phyloP scores from a whole-genome alignment of 2,329 filamentous ascomycete genomes.

The Beauveria sp. region DNA sequence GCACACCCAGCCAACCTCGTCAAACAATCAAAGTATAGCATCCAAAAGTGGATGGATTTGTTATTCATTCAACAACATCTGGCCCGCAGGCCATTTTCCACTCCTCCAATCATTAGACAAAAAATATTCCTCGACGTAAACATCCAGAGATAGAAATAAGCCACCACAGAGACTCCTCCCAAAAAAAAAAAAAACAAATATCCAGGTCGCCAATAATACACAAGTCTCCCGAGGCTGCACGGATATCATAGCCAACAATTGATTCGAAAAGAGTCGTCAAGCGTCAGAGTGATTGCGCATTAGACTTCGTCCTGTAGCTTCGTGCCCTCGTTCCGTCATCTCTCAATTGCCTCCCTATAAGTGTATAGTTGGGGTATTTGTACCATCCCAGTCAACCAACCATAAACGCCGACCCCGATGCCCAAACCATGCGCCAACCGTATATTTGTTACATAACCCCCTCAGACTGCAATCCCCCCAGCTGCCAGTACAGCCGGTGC shows the following conservation, averaged over 20 bases:
- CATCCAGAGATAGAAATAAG: constrained; percentile 3
- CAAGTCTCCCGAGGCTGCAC: not conserved
- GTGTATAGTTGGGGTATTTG: constrained; percentile 10
- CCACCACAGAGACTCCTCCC: not conserved
- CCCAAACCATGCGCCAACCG: constrained; percentile 6
- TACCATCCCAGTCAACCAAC: constrained; percentile 5
- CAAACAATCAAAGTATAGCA: not conserved
- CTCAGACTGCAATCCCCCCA: constrained; percentile 21
- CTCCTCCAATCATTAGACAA: constrained; percentile 10
- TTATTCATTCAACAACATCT: not conserved
- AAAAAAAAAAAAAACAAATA: not conserved
- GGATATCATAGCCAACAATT: constrained; percentile 3
- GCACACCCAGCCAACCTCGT: not conserved
- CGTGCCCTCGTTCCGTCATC: constrained; percentile 8
- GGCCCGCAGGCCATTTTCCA: not conserved
- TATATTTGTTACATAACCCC: not conserved
- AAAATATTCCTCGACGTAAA: constrained; percentile 7
- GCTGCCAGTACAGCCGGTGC: constrained; percentile 26
- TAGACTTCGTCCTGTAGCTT: constrained; percentile 4
- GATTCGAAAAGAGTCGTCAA: not conserved
- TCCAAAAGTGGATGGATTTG: constrained; percentile 2
- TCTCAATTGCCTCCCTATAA: constrained; percentile 3
- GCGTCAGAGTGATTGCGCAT: not conserved
- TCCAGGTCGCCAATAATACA: constrained; percentile 10
- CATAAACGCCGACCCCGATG: constrained; percentile 10